These are phyloP conservation scores for Schwanniomyces vanrijiae DNA, from an alignment of 805 yeast genomes.

Conservation along the genomic window DNA sequence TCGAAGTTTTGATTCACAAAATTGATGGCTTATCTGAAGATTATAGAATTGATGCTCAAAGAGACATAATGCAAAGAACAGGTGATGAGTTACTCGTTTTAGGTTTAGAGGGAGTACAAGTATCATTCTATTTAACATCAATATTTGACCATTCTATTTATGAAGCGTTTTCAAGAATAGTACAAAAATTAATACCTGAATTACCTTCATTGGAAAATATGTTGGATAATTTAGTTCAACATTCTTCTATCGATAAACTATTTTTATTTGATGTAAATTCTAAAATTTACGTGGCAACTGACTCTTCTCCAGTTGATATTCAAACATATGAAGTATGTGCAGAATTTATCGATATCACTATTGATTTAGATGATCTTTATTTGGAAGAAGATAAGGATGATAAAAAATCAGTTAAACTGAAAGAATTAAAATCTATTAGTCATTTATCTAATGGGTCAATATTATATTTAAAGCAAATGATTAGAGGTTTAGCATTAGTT, in stretches of 20 bases:
- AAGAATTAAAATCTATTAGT: constrained; percentile 65
- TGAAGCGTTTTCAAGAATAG: constrained; percentile 91
- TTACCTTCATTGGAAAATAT: constrained; percentile 84
- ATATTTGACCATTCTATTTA: constrained; percentile 95
- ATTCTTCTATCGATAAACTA: constrained; percentile 88
- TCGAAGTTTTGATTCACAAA: constrained; percentile 92
- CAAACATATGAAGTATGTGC: constrained; percentile 97
- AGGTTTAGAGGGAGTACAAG: constrained; percentile 88
- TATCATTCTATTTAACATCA: constrained; percentile 87
- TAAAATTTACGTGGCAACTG: constrained; percentile 94
- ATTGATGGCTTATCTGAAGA: constrained; percentile 95
- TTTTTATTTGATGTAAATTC: constrained; percentile 89
- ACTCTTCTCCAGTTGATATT: constrained; percentile 91
- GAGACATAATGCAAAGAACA: constrained; percentile 94
- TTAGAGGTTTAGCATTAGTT: constrained; percentile 87
- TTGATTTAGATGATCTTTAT: constrained; percentile 78
- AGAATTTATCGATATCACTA: constrained; percentile 92
- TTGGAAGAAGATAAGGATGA: constrained; percentile 22
- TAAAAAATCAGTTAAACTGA: constrained; percentile 21
- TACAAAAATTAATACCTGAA: constrained; percentile 88
- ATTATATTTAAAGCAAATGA: constrained; percentile 85
- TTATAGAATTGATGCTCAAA: constrained; percentile 88
- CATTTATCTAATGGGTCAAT: constrained; percentile 81
- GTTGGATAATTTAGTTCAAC: constrained; percentile 84
- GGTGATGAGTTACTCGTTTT: constrained; percentile 89